phyloP scores from a whole-genome alignment of 306 rosid species.

The Vachellia collinsii region DNA sequence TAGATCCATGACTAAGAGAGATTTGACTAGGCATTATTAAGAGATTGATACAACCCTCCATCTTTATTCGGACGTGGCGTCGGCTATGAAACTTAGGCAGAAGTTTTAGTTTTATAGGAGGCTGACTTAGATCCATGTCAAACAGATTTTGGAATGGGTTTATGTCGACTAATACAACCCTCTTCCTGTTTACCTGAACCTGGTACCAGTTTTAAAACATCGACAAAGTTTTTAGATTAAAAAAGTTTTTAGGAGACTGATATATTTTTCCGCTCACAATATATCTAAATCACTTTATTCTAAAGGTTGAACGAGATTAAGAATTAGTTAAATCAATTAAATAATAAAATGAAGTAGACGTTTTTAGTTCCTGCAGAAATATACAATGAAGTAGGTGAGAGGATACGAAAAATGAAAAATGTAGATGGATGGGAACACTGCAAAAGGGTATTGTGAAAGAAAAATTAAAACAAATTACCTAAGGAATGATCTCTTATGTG shows the following conservation, averaged over 20 bases:
- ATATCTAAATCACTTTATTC: neutral
- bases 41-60: too few species aligned
- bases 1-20: neutral
- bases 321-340: neutral
- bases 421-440: neutral
- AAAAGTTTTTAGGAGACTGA: neutral
- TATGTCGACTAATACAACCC: too few species aligned
- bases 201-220: neutral
- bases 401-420: too few species aligned
- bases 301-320: neutral
- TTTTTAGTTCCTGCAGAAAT: neutral
- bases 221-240: neutral
- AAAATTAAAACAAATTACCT: neutral
- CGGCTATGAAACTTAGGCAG: too few species aligned
- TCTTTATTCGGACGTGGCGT: too few species aligned
- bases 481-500: neutral
- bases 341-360: too few species aligned
- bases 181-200: too few species aligned
- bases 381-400: too few species aligned
- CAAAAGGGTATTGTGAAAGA: neutral
- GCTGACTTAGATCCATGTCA: too few species aligned
- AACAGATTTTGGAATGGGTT: too few species aligned
- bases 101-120: too few species aligned
- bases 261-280: neutral
- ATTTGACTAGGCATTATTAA: neutral